phyloP scores from a whole-genome alignment of 2,329 filamentous ascomycete species.

The Simplicillium sp. region DNA sequence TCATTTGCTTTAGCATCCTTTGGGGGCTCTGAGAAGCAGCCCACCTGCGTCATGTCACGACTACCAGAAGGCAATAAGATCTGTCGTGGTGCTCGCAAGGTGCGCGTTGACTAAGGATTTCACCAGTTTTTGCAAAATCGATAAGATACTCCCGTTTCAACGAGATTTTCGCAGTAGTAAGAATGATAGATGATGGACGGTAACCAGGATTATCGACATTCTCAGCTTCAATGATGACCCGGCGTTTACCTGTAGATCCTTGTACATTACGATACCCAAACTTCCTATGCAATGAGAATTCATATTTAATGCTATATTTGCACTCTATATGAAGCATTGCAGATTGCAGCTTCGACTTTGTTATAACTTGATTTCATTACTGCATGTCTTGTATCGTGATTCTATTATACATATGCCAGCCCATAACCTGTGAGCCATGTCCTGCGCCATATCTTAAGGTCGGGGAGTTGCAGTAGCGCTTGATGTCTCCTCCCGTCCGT shows the following conservation, averaged over 20 bases:
- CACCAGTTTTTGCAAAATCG: not conserved
- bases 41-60: constrained; percentile 83
- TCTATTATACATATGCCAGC: constrained; percentile 3
- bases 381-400: constrained; percentile 3
- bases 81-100: constrained; percentile 44
- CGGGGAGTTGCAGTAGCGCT: constrained; percentile 53
- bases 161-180: no score
- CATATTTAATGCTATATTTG: no score
- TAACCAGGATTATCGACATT: no score
- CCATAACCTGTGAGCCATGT: constrained; percentile 2
- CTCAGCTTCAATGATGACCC: no score
- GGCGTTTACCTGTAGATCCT: no score
- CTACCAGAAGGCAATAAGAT: constrained; percentile 43
- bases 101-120: constrained; percentile 18
- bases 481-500: constrained; percentile 43
- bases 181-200: no score
- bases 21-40: constrained; percentile 65
- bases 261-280: no score
- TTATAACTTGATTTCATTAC: no score
- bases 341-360: no score
- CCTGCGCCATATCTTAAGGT: constrained; percentile 17
- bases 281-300: no score
- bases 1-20: constrained; percentile 80
- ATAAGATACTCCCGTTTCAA: not conserved
- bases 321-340: no score